Percentiles rank a stretch among this genome's conserved stretches.
Conservation (phyloP, 768 basidiomycete genomes). For the Suillus cothurnatus region DNA sequence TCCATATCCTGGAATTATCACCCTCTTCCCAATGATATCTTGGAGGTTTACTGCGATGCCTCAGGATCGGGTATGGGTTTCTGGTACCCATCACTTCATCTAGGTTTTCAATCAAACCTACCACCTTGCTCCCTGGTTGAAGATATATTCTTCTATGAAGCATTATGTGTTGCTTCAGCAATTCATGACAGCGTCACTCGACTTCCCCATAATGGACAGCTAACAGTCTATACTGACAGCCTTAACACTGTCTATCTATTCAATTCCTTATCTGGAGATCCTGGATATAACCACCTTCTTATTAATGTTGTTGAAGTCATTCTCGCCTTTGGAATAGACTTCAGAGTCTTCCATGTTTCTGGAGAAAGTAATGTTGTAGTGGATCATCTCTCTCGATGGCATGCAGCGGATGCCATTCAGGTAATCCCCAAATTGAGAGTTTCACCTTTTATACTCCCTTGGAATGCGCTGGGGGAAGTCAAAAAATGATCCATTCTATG, state of each 20-base stretch:
- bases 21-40: background rate
- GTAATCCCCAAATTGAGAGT: too few species aligned
- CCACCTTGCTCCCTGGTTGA: background rate
- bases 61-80: constrained; percentile 10
- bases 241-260: constrained; percentile 37
- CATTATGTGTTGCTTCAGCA: constrained; percentile 16
- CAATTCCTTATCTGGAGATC: constrained; percentile 12
- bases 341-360: constrained; percentile 26
- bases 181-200: background rate
- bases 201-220: too few species aligned
- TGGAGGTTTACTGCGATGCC: constrained; percentile 11
- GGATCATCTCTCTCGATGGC: constrained; percentile 27
- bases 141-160: constrained; percentile 17
- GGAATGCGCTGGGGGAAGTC: too few species aligned
- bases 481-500: too few species aligned
- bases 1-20: constrained; percentile 17
- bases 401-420: too few species aligned
- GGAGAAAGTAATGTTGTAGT: constrained; percentile 27
- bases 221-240: constrained; percentile 31
- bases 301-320: constrained; percentile 16
- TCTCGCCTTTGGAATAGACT: constrained; percentile 15
- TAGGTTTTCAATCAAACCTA: constrained; percentile 15
- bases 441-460: too few species aligned
- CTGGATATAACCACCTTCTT: constrained; percentile 20
- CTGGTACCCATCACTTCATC: constrained; percentile 9